phyloP scores from a whole-genome alignment of 2,329 filamentous ascomycete genomes.

The Ceratocystis huliohia region DNA sequence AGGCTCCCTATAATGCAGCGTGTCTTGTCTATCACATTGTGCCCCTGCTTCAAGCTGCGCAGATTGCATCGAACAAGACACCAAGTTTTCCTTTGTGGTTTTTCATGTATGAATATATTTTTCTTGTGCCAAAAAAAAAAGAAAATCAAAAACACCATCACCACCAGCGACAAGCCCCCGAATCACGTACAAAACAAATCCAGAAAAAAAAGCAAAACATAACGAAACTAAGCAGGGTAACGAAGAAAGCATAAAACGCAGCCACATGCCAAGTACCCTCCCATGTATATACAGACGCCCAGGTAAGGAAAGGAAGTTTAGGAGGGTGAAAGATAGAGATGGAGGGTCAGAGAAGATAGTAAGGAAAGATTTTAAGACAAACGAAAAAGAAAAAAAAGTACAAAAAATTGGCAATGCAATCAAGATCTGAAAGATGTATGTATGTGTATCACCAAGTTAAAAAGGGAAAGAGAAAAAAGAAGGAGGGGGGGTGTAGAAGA shows the following conservation, averaged over 20 bases:
- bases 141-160: constrained; percentile 8
- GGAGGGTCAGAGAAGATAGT: neutral
- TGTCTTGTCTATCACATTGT: constrained; percentile 1
- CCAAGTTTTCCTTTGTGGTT: neutral
- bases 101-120: constrained; percentile 10
- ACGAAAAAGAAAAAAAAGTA: neutral
- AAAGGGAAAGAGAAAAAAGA: neutral
- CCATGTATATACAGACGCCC: constrained; percentile 15
- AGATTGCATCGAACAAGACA: neutral
- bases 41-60: neutral
- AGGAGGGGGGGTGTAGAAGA: neutral
- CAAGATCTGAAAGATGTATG: neutral
- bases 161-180: neutral
- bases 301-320: neutral
- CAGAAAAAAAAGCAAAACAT: neutral
- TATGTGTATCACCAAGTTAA: neutral
- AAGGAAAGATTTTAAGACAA: neutral
- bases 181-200: neutral
- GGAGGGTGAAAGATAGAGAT: neutral
- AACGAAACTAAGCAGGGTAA: constrained; percentile 3
- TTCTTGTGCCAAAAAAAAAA: constrained; percentile 9
- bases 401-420: constrained; percentile 9
- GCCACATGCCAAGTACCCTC: constrained; percentile 13
- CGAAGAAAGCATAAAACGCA: constrained; percentile 8
- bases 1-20: neutral